phyloP scores from a whole-genome alignment of 306 rosid species.

The Cercis canadensis region DNA sequence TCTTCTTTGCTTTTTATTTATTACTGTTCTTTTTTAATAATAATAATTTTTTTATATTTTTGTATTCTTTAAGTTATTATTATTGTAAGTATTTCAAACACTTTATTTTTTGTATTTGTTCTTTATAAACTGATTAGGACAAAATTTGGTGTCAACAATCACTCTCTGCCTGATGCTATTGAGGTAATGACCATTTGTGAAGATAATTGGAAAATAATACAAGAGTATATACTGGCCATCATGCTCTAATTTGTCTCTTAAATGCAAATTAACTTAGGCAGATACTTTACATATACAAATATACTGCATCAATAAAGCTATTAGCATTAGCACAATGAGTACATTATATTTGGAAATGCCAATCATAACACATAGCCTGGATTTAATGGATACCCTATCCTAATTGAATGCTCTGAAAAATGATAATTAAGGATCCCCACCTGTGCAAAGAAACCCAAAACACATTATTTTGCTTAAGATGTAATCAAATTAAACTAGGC shows the following conservation, averaged over 20 bases:
- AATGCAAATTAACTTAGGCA: background rate
- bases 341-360: background rate
- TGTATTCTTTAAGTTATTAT: too few species aligned
- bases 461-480: conserved; percentile 1
- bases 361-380: conserved; percentile 16
- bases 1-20: too few species aligned
- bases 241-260: background rate
- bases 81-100: too few species aligned
- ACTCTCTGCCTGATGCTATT: too few species aligned
- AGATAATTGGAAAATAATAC: conserved; percentile 26
- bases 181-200: conserved; percentile 16
- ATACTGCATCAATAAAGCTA: background rate
- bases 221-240: conserved; percentile 13
- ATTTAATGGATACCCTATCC: conserved; percentile 3
- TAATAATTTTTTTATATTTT: too few species aligned
- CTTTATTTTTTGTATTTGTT: too few species aligned
- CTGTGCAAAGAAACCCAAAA: background rate
- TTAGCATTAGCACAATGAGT: conserved; percentile 1
- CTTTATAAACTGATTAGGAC: too few species aligned
- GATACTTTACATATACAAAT: background rate
- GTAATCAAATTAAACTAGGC: conserved; percentile 9
- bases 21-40: too few species aligned
- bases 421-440: conserved; percentile 23
- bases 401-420: background rate
- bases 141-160: too few species aligned